phyloP scores from a whole-genome alignment of 78 protist genomes.

The Chrysochromulina tobinii region DNA sequence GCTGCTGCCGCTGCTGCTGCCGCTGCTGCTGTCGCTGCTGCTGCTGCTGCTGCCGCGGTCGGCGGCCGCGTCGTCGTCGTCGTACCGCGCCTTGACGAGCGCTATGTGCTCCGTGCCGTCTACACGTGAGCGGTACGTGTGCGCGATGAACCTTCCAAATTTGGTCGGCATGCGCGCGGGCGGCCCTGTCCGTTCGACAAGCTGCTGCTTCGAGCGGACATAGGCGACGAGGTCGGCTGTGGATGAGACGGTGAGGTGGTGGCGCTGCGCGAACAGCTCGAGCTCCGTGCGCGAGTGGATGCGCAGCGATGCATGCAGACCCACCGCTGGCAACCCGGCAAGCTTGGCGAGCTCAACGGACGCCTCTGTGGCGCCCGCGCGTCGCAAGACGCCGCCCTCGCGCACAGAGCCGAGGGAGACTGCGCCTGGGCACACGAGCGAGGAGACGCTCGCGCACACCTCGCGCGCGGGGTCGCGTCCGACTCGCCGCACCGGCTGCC shows the following conservation, averaged over 20 bases:
- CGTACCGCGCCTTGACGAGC: neutral
- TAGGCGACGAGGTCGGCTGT: conserved; percentile 5
- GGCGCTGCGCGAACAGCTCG: neutral
- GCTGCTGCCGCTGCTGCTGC: too few species aligned
- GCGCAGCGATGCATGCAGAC: neutral
- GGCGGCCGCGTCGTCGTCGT: neutral
- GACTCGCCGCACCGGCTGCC: neutral
- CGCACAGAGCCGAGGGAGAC: neutral
- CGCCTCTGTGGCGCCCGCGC: conserved; percentile 1
- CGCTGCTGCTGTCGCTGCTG: too few species aligned
- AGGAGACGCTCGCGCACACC: neutral
- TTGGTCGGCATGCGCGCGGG: conserved; percentile 7
- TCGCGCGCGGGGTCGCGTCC: neutral
- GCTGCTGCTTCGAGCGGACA: too few species aligned
- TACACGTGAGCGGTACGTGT: neutral
- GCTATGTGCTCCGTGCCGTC: conserved; percentile 5
- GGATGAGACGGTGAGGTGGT: neutral
- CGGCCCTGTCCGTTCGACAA: neutral
- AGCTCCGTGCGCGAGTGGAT: neutral
- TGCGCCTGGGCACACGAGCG: neutral
- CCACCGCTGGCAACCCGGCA: neutral
- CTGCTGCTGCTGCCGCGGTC: too few species aligned
- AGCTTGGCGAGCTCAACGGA: neutral
- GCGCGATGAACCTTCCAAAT: neutral
- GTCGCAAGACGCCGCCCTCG: conserved; percentile 10